Evolutionary conservation across 768 basidiomycete species (phyloP).

Genomic region (Cubamyces lactineus): DNA sequence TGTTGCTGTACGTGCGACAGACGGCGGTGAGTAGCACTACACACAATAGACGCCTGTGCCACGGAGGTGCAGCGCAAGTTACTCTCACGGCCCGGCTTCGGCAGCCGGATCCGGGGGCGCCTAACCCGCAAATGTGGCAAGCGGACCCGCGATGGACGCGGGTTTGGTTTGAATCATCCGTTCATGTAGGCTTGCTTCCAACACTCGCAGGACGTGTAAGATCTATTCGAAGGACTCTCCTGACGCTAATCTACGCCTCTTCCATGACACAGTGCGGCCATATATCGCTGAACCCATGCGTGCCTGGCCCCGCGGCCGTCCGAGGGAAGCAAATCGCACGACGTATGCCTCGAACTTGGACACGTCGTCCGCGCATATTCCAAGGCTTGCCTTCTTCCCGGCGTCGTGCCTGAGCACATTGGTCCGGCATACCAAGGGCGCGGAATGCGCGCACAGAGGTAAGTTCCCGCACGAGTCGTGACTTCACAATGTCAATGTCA

Average conservation of each 20-base stretch:
- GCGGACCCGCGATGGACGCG: neutral
- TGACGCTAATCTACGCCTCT: constrained; percentile 4
- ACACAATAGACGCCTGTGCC: neutral
- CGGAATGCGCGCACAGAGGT: neutral
- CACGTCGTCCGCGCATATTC: neutral
- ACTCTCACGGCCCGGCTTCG: constrained; percentile 2
- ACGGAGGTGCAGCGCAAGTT: neutral
- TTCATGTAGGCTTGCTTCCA: constrained; percentile 4
- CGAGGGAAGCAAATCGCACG: neutral
- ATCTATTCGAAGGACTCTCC: neutral
- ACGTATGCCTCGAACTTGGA: neutral
- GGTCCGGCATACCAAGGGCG: neutral
- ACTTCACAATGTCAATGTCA: too few species aligned
- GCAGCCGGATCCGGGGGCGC: neutral
- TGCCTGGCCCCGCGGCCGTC: neutral
- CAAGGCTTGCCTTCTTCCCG: neutral
- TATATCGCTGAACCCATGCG: neutral
- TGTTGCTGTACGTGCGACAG: neutral
- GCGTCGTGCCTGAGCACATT: neutral
- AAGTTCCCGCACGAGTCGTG: neutral
- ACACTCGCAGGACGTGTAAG: neutral
- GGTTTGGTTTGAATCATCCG: constrained; percentile 3
- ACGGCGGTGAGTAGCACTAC: neutral
- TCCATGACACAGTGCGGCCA: neutral
- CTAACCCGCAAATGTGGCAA: neutral